Conservation (phyloP, 164 flowering plant genomes). For the Sextonia rubra region DNA sequence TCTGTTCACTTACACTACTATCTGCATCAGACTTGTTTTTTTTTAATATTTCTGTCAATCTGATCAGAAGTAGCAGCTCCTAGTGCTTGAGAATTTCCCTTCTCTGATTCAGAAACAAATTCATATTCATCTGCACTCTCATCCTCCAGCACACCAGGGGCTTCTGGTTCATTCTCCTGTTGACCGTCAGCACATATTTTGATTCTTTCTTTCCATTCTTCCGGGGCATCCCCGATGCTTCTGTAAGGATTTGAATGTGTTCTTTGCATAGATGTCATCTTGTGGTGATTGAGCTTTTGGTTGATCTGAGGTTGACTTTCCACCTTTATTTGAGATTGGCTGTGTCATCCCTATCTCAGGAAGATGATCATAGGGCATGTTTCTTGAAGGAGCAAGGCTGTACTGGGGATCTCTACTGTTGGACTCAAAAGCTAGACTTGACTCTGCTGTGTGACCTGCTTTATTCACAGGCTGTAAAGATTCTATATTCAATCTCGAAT, state of each 20-base stretch:
- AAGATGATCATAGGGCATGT: slow-evolving; percentile 33
- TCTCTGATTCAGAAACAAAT: slow-evolving; percentile 60
- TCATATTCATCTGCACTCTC: slow-evolving; percentile 68
- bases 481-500: slow-evolving; percentile 24
- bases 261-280: slow-evolving; percentile 40
- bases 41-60: slow-evolving; percentile 39
- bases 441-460: slow-evolving; percentile 23
- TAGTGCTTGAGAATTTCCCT: slow-evolving; percentile 76
- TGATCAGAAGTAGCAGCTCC: slow-evolving; percentile 87
- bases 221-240: slow-evolving; percentile 76
- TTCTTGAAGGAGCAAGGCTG: slow-evolving; percentile 45
- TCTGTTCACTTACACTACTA: slow-evolving; percentile 12
- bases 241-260: slow-evolving; percentile 67
- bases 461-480: slow-evolving; percentile 35
- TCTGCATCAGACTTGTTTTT: slow-evolving; percentile 37
- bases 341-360: slow-evolving; percentile 41
- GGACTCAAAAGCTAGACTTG: slow-evolving; percentile 41
- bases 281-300: slow-evolving; percentile 34
- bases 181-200: slow-evolving; percentile 56
- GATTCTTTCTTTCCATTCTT: slow-evolving; percentile 85
- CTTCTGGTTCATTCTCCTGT: slow-evolving; percentile 28
- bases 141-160: slow-evolving; percentile 42
- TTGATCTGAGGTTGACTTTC: slow-evolving; percentile 34
- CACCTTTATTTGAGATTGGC: slow-evolving; percentile 35
- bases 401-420: slow-evolving; percentile 33